A percentile compares a stretch with the other conserved stretches of the same genome.
Evolutionary conservation across 2,329 filamentous ascomycete species (phyloP).

Genomic region (Penicillium digitatum): DNA sequence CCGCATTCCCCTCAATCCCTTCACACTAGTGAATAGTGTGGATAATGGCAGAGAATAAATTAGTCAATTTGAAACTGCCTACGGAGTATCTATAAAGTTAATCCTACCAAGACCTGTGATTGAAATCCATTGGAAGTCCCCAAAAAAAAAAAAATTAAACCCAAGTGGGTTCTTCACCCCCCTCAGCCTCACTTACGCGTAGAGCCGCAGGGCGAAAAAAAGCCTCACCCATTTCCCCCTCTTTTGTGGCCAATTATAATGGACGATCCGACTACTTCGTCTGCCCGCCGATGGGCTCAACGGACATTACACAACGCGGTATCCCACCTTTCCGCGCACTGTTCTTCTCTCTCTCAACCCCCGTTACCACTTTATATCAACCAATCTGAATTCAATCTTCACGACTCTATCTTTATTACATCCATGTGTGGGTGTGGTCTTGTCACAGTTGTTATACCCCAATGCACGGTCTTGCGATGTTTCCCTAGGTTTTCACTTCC

Average conservation of each 20-base stretch:
- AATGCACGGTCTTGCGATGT: background rate
- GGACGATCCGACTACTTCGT: background rate
- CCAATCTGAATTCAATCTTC: no score
- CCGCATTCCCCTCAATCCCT: background rate
- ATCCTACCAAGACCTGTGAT: background rate
- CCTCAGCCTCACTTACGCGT: slow-evolving; percentile 13
- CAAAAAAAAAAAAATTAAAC: background rate
- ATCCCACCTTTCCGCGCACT: background rate
- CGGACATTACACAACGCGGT: slow-evolving; percentile 1
- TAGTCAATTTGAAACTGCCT: background rate
- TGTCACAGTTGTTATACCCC: background rate
- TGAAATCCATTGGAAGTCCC: background rate
- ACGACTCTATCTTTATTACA: no score
- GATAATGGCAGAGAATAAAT: background rate
- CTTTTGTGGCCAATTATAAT: background rate
- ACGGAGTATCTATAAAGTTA: background rate
- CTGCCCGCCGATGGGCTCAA: background rate
- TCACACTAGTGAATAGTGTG: slow-evolving; percentile 3
- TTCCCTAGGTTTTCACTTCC: background rate
- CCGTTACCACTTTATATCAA: no score
- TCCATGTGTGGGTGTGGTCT: no score
- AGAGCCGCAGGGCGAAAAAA: slow-evolving; percentile 10
- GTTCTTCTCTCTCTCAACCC: background rate
- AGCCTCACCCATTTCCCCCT: slow-evolving; percentile 1
- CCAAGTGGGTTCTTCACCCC: slow-evolving; percentile 9